Evolutionary conservation across 495 filamentous ascomycete genomes (phyloP).

Genomic region (Hypomontagnella monticulosa): DNA sequence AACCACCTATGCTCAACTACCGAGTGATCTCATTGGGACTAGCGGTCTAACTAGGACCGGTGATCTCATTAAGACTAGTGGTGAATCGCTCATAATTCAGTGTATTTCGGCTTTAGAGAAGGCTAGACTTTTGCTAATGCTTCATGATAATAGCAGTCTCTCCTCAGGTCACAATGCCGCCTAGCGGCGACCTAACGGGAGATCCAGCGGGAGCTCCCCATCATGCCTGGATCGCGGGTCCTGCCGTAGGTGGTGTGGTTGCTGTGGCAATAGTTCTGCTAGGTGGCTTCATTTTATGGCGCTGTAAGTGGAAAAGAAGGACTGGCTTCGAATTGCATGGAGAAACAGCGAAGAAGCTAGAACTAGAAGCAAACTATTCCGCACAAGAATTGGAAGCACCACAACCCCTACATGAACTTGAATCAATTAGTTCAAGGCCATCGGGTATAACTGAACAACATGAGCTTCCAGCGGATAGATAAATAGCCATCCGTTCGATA

Average conservation of each 20-base stretch:
- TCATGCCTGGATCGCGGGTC: constrained; percentile 26
- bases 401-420: too few species aligned
- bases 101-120: neutral
- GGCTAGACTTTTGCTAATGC: neutral
- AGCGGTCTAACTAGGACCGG: too few species aligned
- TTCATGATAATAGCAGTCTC: neutral
- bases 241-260: constrained; percentile 8
- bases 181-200: neutral
- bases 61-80: neutral
- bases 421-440: neutral
- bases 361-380: constrained; percentile 11
- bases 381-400: too few species aligned
- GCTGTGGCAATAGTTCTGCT: constrained; percentile 2
- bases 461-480: constrained; percentile 7
- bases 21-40: neutral
- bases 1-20: constrained; percentile 18
- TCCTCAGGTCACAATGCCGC: neutral
- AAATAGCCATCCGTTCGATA: neutral
- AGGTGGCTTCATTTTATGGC: constrained; percentile 14
- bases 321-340: constrained; percentile 9
- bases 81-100: neutral
- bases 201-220: too few species aligned
- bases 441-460: neutral
- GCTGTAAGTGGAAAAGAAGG: constrained; percentile 1
- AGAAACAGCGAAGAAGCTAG: constrained; percentile 1